These are phyloP conservation scores for Proliferodiscus dingleyae DNA, from an alignment of 2,329 filamentous ascomycete species.

Conservation along the genomic window DNA sequence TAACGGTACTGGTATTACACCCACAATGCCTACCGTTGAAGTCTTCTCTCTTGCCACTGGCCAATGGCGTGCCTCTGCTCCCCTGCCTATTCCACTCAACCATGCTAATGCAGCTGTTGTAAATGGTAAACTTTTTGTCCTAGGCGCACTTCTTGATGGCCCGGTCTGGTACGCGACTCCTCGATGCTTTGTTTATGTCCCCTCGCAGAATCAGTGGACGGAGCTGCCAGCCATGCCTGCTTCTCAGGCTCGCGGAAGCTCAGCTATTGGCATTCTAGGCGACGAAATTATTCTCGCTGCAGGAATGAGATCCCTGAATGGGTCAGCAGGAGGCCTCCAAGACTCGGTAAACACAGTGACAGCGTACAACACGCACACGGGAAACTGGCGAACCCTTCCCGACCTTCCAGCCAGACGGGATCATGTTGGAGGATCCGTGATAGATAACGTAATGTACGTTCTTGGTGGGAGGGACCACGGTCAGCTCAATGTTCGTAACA, in stretches of 20 bases:
- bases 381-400: no score
- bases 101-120: slow-evolving; percentile 5
- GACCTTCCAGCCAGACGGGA: no score
- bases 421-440: no score
- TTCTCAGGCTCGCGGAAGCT: background rate
- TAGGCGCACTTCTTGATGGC: background rate
- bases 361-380: no score
- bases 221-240: background rate
- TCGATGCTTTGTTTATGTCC: background rate
- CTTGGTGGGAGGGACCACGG: no score
- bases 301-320: no score
- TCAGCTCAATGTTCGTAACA: no score
- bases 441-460: no score
- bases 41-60: background rate
- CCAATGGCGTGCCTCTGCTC: background rate
- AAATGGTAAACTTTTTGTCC: slow-evolving; percentile 6
- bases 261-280: background rate
- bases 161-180: background rate
- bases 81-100: slow-evolving; percentile 4
- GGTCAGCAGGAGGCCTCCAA: no score
- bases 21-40: slow-evolving; percentile 1
- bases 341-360: no score
- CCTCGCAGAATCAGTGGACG: background rate
- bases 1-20: background rate
- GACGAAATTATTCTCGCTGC: no score